Evolutionary conservation across 2,329 filamentous ascomycete species (phyloP).

Genomic region (Aspergillus sp.): DNA sequence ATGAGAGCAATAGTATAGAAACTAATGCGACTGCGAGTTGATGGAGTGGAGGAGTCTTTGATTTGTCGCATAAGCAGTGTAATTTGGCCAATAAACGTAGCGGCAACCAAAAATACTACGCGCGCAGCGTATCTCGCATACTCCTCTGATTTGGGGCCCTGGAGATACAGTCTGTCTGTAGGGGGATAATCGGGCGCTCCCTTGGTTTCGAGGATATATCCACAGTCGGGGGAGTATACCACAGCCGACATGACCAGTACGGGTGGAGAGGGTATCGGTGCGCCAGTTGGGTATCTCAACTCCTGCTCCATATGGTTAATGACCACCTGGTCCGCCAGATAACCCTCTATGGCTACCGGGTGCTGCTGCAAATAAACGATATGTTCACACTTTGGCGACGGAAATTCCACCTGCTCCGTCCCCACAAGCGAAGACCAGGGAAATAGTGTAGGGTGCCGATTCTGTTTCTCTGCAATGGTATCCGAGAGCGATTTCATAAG

Average conservation of each 20-base stretch:
- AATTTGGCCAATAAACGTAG: conserved; percentile 54
- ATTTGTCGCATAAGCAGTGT: conserved; percentile 61
- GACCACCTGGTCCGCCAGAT: conserved; percentile 32
- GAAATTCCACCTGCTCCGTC: conserved; percentile 46
- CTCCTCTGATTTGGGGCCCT: conserved; percentile 59
- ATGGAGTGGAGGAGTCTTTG: conserved; percentile 64
- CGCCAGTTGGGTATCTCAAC: conserved; percentile 59
- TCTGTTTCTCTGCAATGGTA: conserved; percentile 63
- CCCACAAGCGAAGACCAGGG: conserved; percentile 75
- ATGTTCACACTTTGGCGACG: conserved; percentile 81
- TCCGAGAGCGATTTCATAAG: conserved; percentile 72
- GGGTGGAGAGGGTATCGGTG: conserved; percentile 52
- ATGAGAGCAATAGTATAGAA: conserved; percentile 64
- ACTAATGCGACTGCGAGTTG: conserved; percentile 63
- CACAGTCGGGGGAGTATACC: conserved; percentile 66
- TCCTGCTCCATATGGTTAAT: conserved; percentile 59
- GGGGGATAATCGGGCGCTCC: conserved; percentile 56
- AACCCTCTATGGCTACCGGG: conserved; percentile 35
- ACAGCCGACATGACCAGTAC: conserved; percentile 59
- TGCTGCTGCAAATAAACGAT: conserved; percentile 76
- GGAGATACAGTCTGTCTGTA: conserved; percentile 53
- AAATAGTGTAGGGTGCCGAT: conserved; percentile 56
- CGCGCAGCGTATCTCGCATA: conserved; percentile 53
- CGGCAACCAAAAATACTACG: conserved; percentile 54
- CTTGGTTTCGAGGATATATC: conserved; percentile 64